These are phyloP conservation scores for Agrocybe pediades DNA, from an alignment of 768 basidiomycete species.

Conservation along the genomic window DNA sequence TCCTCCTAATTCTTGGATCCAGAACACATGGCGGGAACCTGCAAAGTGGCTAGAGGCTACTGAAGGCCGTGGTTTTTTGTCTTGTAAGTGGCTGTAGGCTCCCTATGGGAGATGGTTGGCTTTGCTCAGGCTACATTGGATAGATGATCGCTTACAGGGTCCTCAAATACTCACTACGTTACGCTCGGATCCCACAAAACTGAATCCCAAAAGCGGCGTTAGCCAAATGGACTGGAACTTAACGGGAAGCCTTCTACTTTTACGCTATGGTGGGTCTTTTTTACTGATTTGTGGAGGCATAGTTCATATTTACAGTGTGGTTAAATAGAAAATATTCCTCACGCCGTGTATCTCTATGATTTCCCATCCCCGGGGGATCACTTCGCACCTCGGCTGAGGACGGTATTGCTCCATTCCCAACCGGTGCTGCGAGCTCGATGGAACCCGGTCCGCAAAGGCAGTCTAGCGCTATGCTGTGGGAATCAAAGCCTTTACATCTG, in stretches of 20 bases:
- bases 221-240: constrained; percentile 82
- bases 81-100: constrained; percentile 55
- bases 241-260: constrained; percentile 71
- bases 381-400: constrained; percentile 62
- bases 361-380: constrained; percentile 65
- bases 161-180: constrained; percentile 52
- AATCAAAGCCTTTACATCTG: constrained; percentile 70
- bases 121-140: background rate
- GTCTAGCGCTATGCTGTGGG: constrained; percentile 67
- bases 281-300: background rate
- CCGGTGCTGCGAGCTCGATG: constrained; percentile 71
- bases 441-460: constrained; percentile 85
- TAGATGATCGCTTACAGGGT: constrained; percentile 68
- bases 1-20: background rate
- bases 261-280: constrained; percentile 62
- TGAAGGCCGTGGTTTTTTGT: constrained; percentile 83
- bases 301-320: constrained; percentile 9
- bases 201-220: constrained; percentile 66
- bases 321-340: constrained; percentile 60
- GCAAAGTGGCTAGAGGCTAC: constrained; percentile 82
- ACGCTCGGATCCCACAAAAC: constrained; percentile 60
- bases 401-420: constrained; percentile 65
- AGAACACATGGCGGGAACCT: constrained; percentile 90
- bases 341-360: constrained; percentile 65
- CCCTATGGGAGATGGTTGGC: background rate